A percentile compares a stretch with the other conserved stretches of the same genome.
phyloP scores from a whole-genome alignment of 176 grass and related monocot genomes.

The Pontederia paniculata region DNA sequence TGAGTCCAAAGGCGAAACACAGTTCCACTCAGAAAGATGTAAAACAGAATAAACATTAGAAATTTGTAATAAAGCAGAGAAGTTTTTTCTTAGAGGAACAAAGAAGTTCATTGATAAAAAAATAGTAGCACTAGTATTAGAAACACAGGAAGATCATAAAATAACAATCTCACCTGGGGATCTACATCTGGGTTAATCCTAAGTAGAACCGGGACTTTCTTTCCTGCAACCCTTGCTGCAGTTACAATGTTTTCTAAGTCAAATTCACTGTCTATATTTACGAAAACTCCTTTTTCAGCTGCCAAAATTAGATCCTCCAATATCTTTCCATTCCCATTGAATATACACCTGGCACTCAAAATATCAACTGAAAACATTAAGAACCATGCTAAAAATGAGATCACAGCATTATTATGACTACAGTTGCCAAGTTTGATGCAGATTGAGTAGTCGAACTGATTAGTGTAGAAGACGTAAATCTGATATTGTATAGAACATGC shows the following conservation, averaged over 20 bases:
- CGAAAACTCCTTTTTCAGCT: constrained; percentile 75
- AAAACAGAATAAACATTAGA: not conserved
- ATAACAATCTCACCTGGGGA: constrained; percentile 54
- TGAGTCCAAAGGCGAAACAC: not conserved
- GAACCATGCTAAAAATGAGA: too few species aligned
- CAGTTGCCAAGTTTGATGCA: too few species aligned
- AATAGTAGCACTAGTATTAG: not conserved
- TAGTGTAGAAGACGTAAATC: too few species aligned
- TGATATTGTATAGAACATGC: too few species aligned
- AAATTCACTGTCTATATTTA: constrained; percentile 97
- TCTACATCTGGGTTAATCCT: constrained; percentile 98
- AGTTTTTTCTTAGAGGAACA: too few species aligned
- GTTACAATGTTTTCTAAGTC: constrained; percentile 84
- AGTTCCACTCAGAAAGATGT: not conserved
- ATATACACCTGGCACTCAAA: constrained; percentile 88
- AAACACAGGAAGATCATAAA: not conserved
- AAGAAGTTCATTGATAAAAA: too few species aligned
- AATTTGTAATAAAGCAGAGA: constrained; percentile 15
- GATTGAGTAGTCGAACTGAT: too few species aligned
- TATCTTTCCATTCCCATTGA: constrained; percentile 94
- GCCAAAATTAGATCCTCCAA: constrained; percentile 83
- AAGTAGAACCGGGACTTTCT: constrained; percentile 84
- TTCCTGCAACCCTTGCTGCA: constrained; percentile 60
- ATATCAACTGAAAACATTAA: constrained; percentile 3
- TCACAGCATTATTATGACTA: too few species aligned